phyloP scores from a whole-genome alignment of 495 filamentous ascomycete species.

The Lasiosphaeris hirsuta region DNA sequence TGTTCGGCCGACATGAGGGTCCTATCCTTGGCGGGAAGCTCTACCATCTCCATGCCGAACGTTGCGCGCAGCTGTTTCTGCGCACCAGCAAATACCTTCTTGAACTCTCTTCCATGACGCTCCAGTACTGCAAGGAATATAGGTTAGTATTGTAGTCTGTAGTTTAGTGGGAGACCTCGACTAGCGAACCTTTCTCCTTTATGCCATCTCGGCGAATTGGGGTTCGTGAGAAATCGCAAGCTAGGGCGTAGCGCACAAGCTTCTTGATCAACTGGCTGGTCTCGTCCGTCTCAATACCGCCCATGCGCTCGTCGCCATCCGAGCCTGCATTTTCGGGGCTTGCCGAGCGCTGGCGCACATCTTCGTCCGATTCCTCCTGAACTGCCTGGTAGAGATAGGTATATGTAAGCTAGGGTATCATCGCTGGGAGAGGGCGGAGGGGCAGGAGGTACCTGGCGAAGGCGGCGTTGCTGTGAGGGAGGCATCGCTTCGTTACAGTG shows the following conservation, averaged over 20 bases:
- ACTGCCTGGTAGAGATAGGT: constrained; percentile 2
- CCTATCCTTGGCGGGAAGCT: constrained; percentile 78
- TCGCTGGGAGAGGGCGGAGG: background rate
- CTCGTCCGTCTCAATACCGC: constrained; percentile 30
- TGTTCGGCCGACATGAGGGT: constrained; percentile 76
- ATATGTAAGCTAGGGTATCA: constrained; percentile 1
- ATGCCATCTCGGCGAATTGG: constrained; percentile 78
- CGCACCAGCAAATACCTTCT: constrained; percentile 62
- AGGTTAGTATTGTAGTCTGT: constrained; percentile 4
- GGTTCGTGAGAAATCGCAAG: constrained; percentile 80
- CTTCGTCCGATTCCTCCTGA: constrained; percentile 26
- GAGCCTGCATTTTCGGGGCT: constrained; percentile 21
- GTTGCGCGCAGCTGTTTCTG: constrained; percentile 59
- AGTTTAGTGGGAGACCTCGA: background rate
- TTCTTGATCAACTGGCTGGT: constrained; percentile 73
- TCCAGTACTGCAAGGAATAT: constrained; percentile 44
- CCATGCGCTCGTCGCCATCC: constrained; percentile 41
- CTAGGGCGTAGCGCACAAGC: constrained; percentile 81
- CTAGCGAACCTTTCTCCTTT: constrained; percentile 58
- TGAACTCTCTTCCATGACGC: constrained; percentile 58
- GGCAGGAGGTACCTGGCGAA: background rate
- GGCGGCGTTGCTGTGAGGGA: background rate
- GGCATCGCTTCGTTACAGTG: constrained; percentile 10
- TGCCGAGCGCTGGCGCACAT: constrained; percentile 13
- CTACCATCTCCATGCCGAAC: constrained; percentile 86